Base-by-base conservation (phyloP, 768 basidiomycete species). In the Pulveroboletus sp. region DNA sequence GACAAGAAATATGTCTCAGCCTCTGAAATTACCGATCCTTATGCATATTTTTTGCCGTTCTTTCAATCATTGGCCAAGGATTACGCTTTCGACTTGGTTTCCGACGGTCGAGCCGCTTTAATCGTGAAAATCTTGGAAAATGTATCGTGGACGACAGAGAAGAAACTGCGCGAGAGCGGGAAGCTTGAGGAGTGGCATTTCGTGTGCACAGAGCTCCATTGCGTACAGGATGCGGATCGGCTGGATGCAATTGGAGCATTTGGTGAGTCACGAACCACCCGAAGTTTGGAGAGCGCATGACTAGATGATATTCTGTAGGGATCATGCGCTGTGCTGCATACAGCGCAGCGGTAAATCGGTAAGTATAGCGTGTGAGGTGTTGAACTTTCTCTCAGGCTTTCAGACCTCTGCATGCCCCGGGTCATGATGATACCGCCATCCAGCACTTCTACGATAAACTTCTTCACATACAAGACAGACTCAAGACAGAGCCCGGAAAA, bases 361-460 rank as follows among this genome's bases (percentile, higher is more conserved):
- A 57, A 35, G 63, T 48, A 43, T 47, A 29, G 27, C 19, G 16
- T 26, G 14, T 17, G 24, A 2, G 30, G n/a, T 22, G 5, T 5
- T 9, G 17, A 11, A n/a, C 16, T 7, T 40, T 45, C 44, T 57
- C 39, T 56, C 30, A 30, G 9, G 10, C 5, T 40, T 57, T 6
- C 34, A 77, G 72, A 19, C 66, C 79, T 19, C 49, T 82, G 32
- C 71, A 77, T 39, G 60, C 70, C 6, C 79, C 70, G 39, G 76
- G 70, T 35, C 76, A 83, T 57, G 68, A 76, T 42, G 71, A 67
- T 23, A 82, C 83, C 0, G 83, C 89, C 5, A 81, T 93, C 23
- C 78, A 81, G 49, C 93, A 95, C 62, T 95, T 94, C 63, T 71
- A 91, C 56, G 89, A 92, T 58, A 95, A 94, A 67, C 75, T 95